Base-by-base conservation (phyloP, 2,329 filamentous ascomycete species). In the Venturia nashicola region DNA sequence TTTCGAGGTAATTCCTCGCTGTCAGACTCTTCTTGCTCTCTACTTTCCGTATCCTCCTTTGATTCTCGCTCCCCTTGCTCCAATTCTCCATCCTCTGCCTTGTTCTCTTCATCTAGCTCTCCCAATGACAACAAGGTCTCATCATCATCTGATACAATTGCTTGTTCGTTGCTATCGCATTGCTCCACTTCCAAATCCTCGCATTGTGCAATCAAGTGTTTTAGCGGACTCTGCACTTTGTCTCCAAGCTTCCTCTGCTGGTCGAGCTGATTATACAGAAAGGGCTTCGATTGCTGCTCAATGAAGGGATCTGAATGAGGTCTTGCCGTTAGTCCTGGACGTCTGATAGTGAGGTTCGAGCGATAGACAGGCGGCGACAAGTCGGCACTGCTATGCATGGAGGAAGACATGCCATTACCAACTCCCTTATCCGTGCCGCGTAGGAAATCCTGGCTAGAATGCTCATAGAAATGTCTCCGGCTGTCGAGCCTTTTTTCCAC, bases 401-500 rank as follows among this genome's bases (percentile, higher is more conserved):
- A 62, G 61, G 61, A 54, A 48, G 61, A 54, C 61, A 62, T 48
- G 43, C 46, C 61, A 43, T 48, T 54, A 40, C 46, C 61, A 27
- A 23, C 16, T 16, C 62, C 27, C 20, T 18, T 34, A n/a, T 61
- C 20, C 11, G n/a, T 61, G 18, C 36, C 27, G 16, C 27, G 55
- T 39, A 40, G 12, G 16, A 39, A 14, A 18, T 23, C 51, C 43
- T 23, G 34, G 40, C 36, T 27, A 27, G 46, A 23, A 20, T 20
- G 32, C 27, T 55, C 32, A 18, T 48, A 34, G 6, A 44, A 42
- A 23, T 55, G 40, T 44, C 39, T 43, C 27, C 48, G 55, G n/a
- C 42, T 42, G 20, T 44, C 36, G 3, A 61, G 54, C 34, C 40
- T 66, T 27, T 67, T 68, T 54, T 73, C 70, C 1, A 74, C 71